A percentile compares a stretch with the other conserved stretches of the same genome.
These are phyloP conservation scores for Phytophthora hibernalis DNA, from an alignment of 352 stramenopile genomes.

Conservation along the genomic window DNA sequence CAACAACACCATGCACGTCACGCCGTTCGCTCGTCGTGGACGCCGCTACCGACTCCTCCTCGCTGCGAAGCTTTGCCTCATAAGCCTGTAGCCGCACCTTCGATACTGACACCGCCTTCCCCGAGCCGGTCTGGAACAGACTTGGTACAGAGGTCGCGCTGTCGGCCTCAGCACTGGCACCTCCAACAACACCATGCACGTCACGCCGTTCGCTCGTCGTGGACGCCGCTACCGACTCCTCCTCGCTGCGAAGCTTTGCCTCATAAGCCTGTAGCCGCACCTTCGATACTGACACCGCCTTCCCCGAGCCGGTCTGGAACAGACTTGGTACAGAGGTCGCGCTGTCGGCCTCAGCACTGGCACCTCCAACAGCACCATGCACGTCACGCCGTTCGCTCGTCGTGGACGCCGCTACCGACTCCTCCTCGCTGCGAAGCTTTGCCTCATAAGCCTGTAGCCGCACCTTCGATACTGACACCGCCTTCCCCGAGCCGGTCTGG, in stretches of 20 bases:
- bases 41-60: not conserved
- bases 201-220: not conserved
- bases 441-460: not conserved
- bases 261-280: not conserved
- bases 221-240: not conserved
- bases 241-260: not conserved
- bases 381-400: not conserved
- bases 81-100: constrained; percentile 33
- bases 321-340: not conserved
- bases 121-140: constrained; percentile 31
- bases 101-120: constrained; percentile 29
- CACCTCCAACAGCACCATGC: not conserved
- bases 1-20: not conserved
- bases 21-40: not conserved
- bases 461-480: not conserved
- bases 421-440: not conserved
- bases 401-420: not conserved
- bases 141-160: not conserved
- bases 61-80: constrained; percentile 8
- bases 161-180: not conserved
- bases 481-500: not conserved
- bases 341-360: not conserved
- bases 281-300: not conserved
- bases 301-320: not conserved
- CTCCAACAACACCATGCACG: not conserved